Conservation (phyloP, 495 filamentous ascomycete species). For the Trichoderma gamsii region DNA sequence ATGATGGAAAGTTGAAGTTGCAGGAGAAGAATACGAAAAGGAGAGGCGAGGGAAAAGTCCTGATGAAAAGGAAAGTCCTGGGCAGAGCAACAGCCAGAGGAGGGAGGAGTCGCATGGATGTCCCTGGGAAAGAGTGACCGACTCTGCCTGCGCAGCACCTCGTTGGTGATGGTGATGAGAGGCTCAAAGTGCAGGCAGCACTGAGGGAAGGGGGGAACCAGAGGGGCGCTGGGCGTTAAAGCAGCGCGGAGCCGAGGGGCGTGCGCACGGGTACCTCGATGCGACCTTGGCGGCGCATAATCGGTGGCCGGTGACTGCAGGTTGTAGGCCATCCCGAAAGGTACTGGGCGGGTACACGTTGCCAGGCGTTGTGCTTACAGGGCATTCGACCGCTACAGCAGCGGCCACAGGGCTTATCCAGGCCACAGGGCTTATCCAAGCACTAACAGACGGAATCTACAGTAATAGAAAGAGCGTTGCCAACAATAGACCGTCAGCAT, state of each 20-base stretch:
- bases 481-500: too few relatives aligned
- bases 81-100: background rate
- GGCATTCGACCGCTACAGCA: background rate
- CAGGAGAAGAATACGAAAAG: background rate
- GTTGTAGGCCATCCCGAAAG: background rate
- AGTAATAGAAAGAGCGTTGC: too few relatives aligned
- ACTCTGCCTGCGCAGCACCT: background rate
- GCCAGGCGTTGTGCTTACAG: background rate
- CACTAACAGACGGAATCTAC: background rate
- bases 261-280: slow-evolving; percentile 5
- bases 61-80: background rate
- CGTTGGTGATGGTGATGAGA: slow-evolving; percentile 10
- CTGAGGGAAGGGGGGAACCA: slow-evolving; percentile 11
- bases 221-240: slow-evolving; percentile 6
- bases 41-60: background rate
- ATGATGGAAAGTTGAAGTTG: background rate
- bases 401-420: background rate
- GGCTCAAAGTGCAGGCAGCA: slow-evolving; percentile 7
- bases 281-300: background rate
- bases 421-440: background rate
- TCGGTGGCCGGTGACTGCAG: background rate
- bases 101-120: background rate
- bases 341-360: background rate
- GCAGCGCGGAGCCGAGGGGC: slow-evolving; percentile 8
- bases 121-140: background rate